A percentile compares a stretch with the other conserved stretches of the same genome.
These are phyloP conservation scores for Yamadazyma sp. DNA, from an alignment of 1,139 yeast species.

Conservation along the genomic window DNA sequence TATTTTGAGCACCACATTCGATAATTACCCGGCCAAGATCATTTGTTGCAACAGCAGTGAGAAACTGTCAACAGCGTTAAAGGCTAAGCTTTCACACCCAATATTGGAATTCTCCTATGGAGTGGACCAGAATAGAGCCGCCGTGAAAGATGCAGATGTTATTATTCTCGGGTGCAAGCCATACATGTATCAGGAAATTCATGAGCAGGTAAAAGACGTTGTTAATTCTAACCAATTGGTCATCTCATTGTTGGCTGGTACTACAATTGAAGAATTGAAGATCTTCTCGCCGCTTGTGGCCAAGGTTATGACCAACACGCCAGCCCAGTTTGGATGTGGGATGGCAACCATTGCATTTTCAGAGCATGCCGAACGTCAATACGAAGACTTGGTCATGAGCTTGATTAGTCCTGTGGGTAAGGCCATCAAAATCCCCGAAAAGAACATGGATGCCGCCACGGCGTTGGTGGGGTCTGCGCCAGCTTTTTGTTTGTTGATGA, in stretches of 20 bases:
- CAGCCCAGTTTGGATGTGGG: constrained; percentile 89
- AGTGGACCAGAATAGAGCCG: constrained; percentile 48
- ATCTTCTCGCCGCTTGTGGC: constrained; percentile 61
- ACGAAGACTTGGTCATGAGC: constrained; percentile 54
- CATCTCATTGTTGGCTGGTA: constrained; percentile 89
- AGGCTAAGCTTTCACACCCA: constrained; percentile 41
- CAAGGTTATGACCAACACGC: constrained; percentile 97
- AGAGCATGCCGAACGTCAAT: constrained; percentile 44
- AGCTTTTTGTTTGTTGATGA: constrained; percentile 84
- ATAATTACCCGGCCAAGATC: constrained; percentile 68
- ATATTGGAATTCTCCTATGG: constrained; percentile 59
- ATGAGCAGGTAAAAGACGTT: constrained; percentile 45
- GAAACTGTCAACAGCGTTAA: constrained; percentile 44
- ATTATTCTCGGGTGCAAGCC: constrained; percentile 88
- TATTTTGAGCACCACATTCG: constrained; percentile 48
- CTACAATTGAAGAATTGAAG: constrained; percentile 71
- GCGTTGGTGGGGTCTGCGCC: constrained; percentile 96
- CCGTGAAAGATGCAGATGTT: constrained; percentile 65
- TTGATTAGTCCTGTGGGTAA: constrained; percentile 66
- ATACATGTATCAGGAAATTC: constrained; percentile 63
- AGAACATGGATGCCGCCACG: constrained; percentile 95
- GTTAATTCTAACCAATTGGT: constrained; percentile 69
- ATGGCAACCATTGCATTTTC: constrained; percentile 85
- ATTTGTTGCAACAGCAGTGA: constrained; percentile 73
- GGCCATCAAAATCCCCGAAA: constrained; percentile 76